phyloP scores from a whole-genome alignment of 2,329 filamentous ascomycete species.

The Ophiostoma sp. region DNA sequence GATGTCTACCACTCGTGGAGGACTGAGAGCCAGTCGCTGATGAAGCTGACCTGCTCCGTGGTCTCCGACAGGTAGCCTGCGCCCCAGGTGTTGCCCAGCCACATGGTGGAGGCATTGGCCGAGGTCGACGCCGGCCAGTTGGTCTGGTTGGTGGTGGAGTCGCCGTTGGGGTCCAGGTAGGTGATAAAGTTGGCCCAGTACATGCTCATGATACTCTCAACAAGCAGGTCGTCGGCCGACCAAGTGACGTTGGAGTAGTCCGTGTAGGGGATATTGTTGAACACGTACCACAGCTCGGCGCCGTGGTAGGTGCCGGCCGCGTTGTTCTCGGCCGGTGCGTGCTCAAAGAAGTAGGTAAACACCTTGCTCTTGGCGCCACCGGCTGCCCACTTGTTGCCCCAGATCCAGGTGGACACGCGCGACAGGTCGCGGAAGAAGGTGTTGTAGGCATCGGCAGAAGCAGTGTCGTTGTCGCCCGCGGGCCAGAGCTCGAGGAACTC shows the following conservation, averaged over 20 bases:
- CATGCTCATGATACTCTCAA: not conserved
- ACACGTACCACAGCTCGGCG: not conserved
- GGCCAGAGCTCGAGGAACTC: slow-evolving; percentile 2
- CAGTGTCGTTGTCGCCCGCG: not conserved
- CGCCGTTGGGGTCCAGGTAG: not conserved
- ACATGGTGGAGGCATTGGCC: no score
- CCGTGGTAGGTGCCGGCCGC: not conserved
- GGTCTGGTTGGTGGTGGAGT: no score
- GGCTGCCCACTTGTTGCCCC: not conserved
- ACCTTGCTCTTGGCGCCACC: not conserved
- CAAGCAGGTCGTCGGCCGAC: not conserved
- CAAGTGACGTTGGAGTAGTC: not conserved
- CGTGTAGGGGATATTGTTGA: not conserved
- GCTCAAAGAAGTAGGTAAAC: not conserved
- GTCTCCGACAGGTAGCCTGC: no score
- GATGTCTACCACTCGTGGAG: no score
- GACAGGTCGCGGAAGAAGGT: not conserved
- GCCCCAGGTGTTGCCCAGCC: no score
- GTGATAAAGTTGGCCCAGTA: slow-evolving; percentile 1
- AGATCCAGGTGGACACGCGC: not conserved
- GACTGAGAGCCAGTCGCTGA: no score
- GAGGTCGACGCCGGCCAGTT: no score
- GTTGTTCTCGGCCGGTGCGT: not conserved
- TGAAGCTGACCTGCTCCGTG: no score
- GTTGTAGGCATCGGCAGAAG: not conserved